These are phyloP conservation scores for Polyporus tsugae DNA, from an alignment of 1,284 basidiomycete genomes.

Conservation along the genomic window DNA sequence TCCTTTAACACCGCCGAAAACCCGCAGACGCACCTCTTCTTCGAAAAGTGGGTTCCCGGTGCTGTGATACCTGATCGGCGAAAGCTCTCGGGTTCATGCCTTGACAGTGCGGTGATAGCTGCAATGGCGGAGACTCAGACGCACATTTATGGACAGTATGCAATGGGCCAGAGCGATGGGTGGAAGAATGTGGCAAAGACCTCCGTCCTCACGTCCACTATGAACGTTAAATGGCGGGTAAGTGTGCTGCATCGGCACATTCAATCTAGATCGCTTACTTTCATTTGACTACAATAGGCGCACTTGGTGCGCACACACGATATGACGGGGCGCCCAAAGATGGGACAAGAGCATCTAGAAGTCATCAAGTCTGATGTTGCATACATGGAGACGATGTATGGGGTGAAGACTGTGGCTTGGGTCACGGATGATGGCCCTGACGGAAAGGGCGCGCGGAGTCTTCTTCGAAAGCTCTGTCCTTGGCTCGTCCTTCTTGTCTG, in stretches of 20 bases:
- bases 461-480: conserved; percentile 16
- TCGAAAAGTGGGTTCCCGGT: conserved; percentile 38
- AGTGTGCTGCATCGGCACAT: too few relatives aligned
- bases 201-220: conserved; percentile 27
- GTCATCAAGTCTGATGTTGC: conserved; percentile 31
- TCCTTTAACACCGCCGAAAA: conserved; percentile 38
- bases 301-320: conserved; percentile 30
- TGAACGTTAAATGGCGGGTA: conserved; percentile 27
- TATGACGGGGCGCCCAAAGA: conserved; percentile 32
- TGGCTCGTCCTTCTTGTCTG: conserved; percentile 35
- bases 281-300: conserved; percentile 14
- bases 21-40: conserved; percentile 34
- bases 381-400: conserved; percentile 15
- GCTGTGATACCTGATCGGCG: conserved; percentile 35
- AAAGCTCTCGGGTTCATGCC: conserved; percentile 32
- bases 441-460: conserved; percentile 29
- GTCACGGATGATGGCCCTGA: conserved; percentile 36
- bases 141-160: conserved; percentile 32
- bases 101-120: conserved; percentile 28
- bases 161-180: conserved; percentile 43
- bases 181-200: conserved; percentile 45
- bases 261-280: conserved; percentile 1
- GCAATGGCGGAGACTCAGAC: neutral
- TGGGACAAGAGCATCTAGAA: conserved; percentile 29
- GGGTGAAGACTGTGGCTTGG: conserved; percentile 30